Evolutionary conservation across 371 early-diverging fungal species (phyloP).

Genomic region (Blastocladiella emersonii): DNA sequence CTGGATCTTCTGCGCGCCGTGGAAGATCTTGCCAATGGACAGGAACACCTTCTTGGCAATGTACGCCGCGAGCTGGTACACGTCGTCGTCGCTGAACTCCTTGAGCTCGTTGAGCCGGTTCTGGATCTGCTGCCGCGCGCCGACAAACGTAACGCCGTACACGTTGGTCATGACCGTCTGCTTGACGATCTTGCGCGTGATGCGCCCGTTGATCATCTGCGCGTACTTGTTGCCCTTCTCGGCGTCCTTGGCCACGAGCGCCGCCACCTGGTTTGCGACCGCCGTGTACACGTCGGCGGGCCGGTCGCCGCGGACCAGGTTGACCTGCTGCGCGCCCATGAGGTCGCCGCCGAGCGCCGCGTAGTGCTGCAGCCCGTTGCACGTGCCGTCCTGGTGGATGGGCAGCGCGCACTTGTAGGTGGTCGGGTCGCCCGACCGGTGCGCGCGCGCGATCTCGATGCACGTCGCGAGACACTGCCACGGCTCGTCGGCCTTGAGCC

Average conservation of each 20-base stretch:
- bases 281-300: constrained; percentile 92
- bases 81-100: constrained; percentile 37
- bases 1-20: constrained; percentile 78
- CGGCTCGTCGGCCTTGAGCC: constrained; percentile 81
- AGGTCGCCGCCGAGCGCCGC: constrained; percentile 93
- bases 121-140: constrained; percentile 80
- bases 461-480: constrained; percentile 92
- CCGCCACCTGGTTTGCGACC: constrained; percentile 63
- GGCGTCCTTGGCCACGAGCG: constrained; percentile 45
- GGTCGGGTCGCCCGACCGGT: constrained; percentile 57
- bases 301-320: constrained; percentile 60
- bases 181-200: constrained; percentile 91
- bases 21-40: constrained; percentile 77
- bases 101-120: constrained; percentile 61
- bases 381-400: constrained; percentile 96
- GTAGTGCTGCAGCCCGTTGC: constrained; percentile 97
- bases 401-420: constrained; percentile 60
- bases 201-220: constrained; percentile 38
- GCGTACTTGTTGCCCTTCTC: constrained; percentile 38
- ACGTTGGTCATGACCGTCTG: constrained; percentile 99
- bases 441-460: constrained; percentile 65
- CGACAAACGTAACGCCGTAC: constrained; percentile 93
- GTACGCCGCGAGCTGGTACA: constrained; percentile 40
- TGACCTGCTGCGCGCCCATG: constrained; percentile 83
- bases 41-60: constrained; percentile 68